Conservation (phyloP, 176 grass and related monocot genomes). For the Ampelocalamus luodianensis region DNA sequence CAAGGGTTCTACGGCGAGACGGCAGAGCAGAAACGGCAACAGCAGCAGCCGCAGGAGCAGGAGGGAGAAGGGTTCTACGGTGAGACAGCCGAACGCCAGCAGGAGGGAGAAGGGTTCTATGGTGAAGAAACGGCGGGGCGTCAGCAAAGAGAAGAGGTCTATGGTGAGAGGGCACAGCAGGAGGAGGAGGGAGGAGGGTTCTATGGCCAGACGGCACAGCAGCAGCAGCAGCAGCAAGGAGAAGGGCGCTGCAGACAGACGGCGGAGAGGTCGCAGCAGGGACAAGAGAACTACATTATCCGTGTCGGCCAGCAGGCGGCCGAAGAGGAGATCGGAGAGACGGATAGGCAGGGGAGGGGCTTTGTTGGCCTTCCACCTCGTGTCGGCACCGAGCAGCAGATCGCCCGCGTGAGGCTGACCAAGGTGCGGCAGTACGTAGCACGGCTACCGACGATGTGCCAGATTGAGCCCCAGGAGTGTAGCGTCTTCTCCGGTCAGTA, state of each 20-base stretch:
- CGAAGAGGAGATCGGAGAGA: too few relatives aligned
- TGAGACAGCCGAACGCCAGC: not conserved
- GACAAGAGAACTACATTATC: not conserved
- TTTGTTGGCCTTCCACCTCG: too few relatives aligned
- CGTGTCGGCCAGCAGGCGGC: not conserved
- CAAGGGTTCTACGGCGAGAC: too few relatives aligned
- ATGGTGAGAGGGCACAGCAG: not conserved
- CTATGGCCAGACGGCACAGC: not conserved
- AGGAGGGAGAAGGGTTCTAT: constrained; percentile 29
- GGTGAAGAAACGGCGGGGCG: not conserved
- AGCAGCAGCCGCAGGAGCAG: not conserved
- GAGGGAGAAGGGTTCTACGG: not conserved
- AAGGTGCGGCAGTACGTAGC: constrained; percentile 16
- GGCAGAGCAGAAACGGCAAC: too few relatives aligned
- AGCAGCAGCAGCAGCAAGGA: too few relatives aligned
- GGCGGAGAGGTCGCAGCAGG: not conserved
- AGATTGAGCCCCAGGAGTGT: constrained; percentile 36
- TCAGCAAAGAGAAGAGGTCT: not conserved
- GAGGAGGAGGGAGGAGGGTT: not conserved
- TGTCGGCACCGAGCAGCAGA: not conserved
- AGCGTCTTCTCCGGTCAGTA: constrained; percentile 15
- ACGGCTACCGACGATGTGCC: constrained; percentile 16
- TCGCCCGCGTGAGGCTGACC: not conserved
- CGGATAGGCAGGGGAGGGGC: too few relatives aligned
- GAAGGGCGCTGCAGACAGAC: not conserved